Conservation (phyloP, 345 rosid genomes). For the Euclidium syriacum region DNA sequence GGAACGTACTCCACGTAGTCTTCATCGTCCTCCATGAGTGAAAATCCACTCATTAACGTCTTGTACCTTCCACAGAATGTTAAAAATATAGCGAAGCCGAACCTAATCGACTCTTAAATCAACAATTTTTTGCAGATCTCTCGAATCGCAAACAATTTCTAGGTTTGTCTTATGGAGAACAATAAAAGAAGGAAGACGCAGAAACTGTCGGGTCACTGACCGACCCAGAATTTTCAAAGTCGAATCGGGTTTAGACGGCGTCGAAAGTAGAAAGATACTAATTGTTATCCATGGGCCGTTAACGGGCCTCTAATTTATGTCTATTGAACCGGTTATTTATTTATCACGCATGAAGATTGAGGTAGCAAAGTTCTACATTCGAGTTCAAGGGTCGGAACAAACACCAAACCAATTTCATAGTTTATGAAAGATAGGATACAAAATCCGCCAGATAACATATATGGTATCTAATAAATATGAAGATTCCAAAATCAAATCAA, state of each 20-base stretch:
- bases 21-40: constrained; percentile 64
- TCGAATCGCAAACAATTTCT: neutral
- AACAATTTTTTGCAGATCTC: neutral
- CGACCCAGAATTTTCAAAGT: neutral
- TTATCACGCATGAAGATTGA: neutral
- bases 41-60: neutral
- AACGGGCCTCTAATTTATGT: neutral
- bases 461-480: neutral
- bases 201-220: neutral
- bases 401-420: neutral
- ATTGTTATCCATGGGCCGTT: neutral
- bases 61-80: neutral
- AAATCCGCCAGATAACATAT: neutral
- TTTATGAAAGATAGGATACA: neutral
- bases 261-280: neutral
- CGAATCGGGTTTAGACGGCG: neutral
- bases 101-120: neutral
- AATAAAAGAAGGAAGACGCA: neutral
- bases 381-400: no score
- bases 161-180: neutral
- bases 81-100: neutral
- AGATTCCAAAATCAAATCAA: constrained; percentile 37
- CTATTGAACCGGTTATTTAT: neutral
- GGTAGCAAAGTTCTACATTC: neutral
- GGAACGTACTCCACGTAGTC: constrained; percentile 77